A percentile compares a stretch with the other conserved stretches of the same genome.
Evolutionary conservation across 179 eudicot species (phyloP).

Genomic region (Drosera spatulata): DNA sequence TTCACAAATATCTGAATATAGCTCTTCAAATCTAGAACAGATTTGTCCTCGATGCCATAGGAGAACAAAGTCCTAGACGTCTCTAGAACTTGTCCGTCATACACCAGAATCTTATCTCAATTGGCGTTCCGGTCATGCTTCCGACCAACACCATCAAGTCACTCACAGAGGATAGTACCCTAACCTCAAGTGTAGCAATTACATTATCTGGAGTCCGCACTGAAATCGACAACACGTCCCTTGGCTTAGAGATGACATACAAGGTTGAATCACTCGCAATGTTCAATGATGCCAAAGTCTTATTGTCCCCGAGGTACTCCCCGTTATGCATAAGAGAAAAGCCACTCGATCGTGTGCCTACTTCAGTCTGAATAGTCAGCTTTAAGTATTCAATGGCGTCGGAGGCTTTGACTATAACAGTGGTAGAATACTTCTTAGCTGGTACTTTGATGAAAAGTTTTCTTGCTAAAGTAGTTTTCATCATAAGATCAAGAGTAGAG

Average conservation of each 20-base stretch:
- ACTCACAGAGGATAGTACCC: conserved; percentile 8
- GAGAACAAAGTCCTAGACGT: conserved; percentile 12
- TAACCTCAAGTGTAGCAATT: conserved; percentile 14
- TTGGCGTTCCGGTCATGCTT: conserved; percentile 11
- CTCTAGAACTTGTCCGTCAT: conserved; percentile 5
- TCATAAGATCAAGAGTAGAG: conserved; percentile 13
- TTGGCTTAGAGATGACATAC: conserved; percentile 13
- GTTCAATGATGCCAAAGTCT: conserved; percentile 10
- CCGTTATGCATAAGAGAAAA: conserved; percentile 12
- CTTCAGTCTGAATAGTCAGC: conserved; percentile 9
- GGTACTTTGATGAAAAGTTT: conserved; percentile 9
- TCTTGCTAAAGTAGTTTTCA: not conserved
- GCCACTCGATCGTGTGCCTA: conserved; percentile 7
- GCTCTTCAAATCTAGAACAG: conserved; percentile 7
- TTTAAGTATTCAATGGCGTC: conserved; percentile 17
- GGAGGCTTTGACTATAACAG: conserved; percentile 2
- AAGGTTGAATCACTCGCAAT: conserved; percentile 6
- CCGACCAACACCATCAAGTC: conserved; percentile 16
- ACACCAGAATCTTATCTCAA: conserved; percentile 1
- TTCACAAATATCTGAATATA: conserved; percentile 16
- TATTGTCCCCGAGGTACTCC: conserved; percentile 13
- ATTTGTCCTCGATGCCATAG: conserved; percentile 7
- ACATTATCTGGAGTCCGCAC: conserved; percentile 13
- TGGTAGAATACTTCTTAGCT: conserved; percentile 2
- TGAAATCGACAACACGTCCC: conserved; percentile 10